Conservation (phyloP, 306 rosid species). For the Cucurbita maxima region DNA sequence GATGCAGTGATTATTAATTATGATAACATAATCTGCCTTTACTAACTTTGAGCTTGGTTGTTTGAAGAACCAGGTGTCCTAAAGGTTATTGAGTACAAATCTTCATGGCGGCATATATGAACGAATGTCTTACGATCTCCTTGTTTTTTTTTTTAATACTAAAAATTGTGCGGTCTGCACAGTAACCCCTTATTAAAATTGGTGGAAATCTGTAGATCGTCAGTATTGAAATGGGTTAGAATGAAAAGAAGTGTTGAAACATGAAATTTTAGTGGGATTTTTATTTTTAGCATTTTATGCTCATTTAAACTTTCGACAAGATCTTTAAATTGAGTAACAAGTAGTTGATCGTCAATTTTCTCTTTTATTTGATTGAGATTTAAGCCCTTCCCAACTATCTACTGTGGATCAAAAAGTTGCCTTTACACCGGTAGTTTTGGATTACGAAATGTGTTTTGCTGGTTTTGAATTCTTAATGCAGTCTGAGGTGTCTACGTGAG, state of each 20-base stretch:
- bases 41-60: background rate
- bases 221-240: background rate
- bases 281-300: background rate
- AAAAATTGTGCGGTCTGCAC: background rate
- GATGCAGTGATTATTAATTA: conserved; percentile 1
- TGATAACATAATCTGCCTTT: background rate
- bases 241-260: background rate
- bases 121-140: background rate
- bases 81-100: background rate
- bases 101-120: background rate
- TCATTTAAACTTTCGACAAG: background rate
- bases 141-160: background rate
- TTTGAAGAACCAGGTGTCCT: background rate
- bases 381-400: background rate
- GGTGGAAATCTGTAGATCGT: background rate
- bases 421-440: background rate
- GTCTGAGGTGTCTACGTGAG: background rate
- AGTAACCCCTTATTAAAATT: background rate
- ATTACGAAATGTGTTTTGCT: background rate
- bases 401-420: background rate
- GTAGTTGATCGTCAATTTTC: background rate
- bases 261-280: background rate
- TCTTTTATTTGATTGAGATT: background rate
- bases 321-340: background rate
- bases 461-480: background rate